Evolutionary conservation across 768 basidiomycete species (phyloP), one percentile per base, ranked within the genome.

Genomic region (Boletus reticuloceps): DNA sequence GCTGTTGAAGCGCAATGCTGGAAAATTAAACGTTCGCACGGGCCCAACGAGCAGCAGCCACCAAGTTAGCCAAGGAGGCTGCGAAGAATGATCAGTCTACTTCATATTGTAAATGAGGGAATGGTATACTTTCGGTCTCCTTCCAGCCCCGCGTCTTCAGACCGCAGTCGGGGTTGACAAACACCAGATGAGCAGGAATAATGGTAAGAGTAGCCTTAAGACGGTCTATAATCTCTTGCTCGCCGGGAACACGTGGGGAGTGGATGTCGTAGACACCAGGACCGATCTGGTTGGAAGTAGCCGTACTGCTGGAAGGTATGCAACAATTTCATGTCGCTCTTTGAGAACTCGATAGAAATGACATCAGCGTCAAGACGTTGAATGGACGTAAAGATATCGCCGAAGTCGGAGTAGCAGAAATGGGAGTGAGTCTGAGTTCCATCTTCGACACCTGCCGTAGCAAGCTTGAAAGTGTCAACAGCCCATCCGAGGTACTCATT

Each of bases 261-360:
- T 98, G 97, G 77, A 99, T 97, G 73, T 98, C 95, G 71, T 97
- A 97, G 69, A 97, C 93, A 82, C 94, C 96, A 19, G 96, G 96
- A 55, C 96, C 94, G 70, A 98, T 98, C 78, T 92, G 87, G 81
- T 94, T 96, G 54, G 91, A 89, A 82, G n/a, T 98, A 98, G 42
- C 91, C 90, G 74, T 92, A 90, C 56, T 89, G 79, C 82, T 91
- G 87, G 89, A 98, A 99, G 66, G 93, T 94, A 59, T 85, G 83
- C 67, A 99, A 79, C 57, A 99, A 83, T 80, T 98, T 98, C 88
- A 98, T 88, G 82, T 98, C 95, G 66, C 87, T 88, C 89, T 98
- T 98, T 61, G 94, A 96, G 46, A 94, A 94, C 75, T 98, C 95
- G 69, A 98, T 97, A 50, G 94, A 96, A 78, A 99, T 98, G 73